Base-by-base conservation (phyloP, 2,329 filamentous ascomycete genomes). In the Epichloe sylvatica region DNA sequence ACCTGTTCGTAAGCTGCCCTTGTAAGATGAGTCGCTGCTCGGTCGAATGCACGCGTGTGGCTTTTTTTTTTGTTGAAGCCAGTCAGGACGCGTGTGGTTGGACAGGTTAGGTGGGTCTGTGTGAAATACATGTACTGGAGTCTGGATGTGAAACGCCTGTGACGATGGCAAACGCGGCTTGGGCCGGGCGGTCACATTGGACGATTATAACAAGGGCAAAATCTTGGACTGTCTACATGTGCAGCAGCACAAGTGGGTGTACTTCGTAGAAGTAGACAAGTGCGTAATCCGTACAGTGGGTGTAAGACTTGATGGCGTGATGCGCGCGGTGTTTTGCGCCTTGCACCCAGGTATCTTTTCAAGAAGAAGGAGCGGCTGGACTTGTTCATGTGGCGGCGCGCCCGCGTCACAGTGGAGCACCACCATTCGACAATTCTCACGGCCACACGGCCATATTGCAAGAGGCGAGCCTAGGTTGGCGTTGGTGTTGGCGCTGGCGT, bases 31-130 rank as follows among this genome's bases (percentile, higher is more conserved):
- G 41, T 44, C 17, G 46, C 30, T 12, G 30, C 9, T 23, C 39
- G 49, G 49, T 50, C 44, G 45, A 40, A 35, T 42, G 49, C 41
- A 48, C 25, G 41, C 45, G 46, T 46, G 42, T 45, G 50, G 36
- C 46, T 49, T 45, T 37, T 25, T 25, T 25, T 51, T 45, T 39
- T 48, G 36, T 45, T 42, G 46, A 51, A 48, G 40, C 35, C 39
- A 21, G 45, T 17, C 40, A 34, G 41, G 37, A 48, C 42, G 49
- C 45, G 45, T 45, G 45, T 51, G 49, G 49, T 51, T 51, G 49
- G 49, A 45, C 49, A 45, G 36, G 13, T 35, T 30, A 35, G 49
- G 40, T 46, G 36, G 45, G 36, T 39, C 17, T 5, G 25, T 34
- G n/a, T 40, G 4, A 40, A 23, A 21, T 9, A 30, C 25, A 19